Evolutionary conservation across 371 early-diverging fungal genomes (phyloP), one percentile per base, ranked within the genome.

Genomic region (Apophysomyces sp.): DNA sequence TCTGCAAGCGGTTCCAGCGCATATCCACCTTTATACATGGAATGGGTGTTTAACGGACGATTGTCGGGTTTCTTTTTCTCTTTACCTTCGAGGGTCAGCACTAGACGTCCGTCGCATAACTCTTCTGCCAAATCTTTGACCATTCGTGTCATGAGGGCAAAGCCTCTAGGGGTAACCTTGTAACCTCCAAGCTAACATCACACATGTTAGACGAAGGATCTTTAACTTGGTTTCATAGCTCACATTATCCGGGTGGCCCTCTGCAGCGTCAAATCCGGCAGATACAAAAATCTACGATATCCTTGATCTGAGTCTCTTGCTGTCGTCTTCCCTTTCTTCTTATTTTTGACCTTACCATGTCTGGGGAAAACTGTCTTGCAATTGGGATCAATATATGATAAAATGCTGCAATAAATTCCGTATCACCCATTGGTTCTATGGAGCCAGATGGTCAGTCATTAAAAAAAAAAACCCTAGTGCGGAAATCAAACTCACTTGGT

Each of bases 261-360:
- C 82, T 11, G 88, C 88, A 9, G 88, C 87, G 70, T 88, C 88
- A 57, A 86, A 88, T 9, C 89, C 89, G 27, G 87, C 87, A 26
- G 89, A 87, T 30, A 88, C 84, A 61, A 88, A 77, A 12, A 79
- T 72, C 78, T 77, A 44, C 0, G 13, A 34, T 1, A 13, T 1
- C 34, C 8, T 36, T 5, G 53, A 32, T n/a, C n/a, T 31, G 15
- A 34, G 18, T 62, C 44, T 26, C 3, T 3, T 12, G 8, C 11
- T 26, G 9, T 29, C 32, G 11, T 55, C 34, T 15, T 55, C 12
- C 9, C 13, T 3, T 15, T 34, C 0, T 4, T 13, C 1, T 34
- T 34, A 2, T 36, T 13, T 24, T 15, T n/a, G 4, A 21, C 55
- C 52, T 67, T 37, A 87, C 86, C 61, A 88, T 78, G 66, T 88